These are phyloP conservation scores for Boletus speciosus DNA, from an alignment of 768 basidiomycete genomes.

Conservation along the genomic window DNA sequence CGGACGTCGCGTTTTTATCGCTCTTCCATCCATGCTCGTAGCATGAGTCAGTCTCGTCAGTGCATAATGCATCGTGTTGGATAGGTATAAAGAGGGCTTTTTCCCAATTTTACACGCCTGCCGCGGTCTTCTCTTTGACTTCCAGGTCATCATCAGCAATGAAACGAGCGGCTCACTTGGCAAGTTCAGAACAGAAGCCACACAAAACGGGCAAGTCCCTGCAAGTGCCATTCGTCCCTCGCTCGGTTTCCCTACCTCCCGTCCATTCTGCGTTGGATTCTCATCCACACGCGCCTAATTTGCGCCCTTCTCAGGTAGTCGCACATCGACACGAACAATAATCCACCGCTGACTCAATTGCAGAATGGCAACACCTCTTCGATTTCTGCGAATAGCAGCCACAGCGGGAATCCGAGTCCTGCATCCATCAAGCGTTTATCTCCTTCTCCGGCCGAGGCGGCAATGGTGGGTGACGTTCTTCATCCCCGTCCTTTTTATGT, in stretches of 20 bases:
- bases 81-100: conserved; percentile 13
- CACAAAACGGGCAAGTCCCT: conserved; percentile 9
- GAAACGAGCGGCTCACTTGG: conserved; percentile 5
- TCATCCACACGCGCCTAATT: conserved; percentile 11
- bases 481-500: conserved; percentile 1
- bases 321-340: background rate
- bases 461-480: conserved; percentile 15
- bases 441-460: conserved; percentile 6
- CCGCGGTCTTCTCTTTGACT: background rate
- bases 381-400: conserved; percentile 4
- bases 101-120: background rate
- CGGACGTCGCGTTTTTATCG: conserved; percentile 19
- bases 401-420: conserved; percentile 2
- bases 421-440: conserved; percentile 6
- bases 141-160: conserved; percentile 3
- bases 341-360: conserved; percentile 12
- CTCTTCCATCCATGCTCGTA: background rate
- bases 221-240: conserved; percentile 1
- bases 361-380: conserved; percentile 18
- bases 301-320: conserved; percentile 14
- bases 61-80: conserved; percentile 13
- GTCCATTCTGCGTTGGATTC: conserved; percentile 5
- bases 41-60: background rate
- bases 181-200: conserved; percentile 9
- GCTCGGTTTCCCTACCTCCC: conserved; percentile 3